phyloP scores from a whole-genome alignment of 2,329 filamentous ascomycete genomes.

The Colletotrichum agaves region DNA sequence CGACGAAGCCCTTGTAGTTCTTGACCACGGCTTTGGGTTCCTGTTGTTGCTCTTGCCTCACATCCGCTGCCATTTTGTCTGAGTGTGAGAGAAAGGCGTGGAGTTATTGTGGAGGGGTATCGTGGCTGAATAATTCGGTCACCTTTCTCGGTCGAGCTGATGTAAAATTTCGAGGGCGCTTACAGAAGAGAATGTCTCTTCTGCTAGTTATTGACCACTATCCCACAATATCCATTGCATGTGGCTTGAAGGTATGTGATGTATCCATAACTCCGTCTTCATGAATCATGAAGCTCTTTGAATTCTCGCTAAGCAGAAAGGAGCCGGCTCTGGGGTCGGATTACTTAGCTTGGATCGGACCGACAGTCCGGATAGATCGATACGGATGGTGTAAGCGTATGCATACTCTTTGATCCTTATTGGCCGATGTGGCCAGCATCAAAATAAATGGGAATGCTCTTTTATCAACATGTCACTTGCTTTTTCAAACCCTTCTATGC shows the following conservation, averaged over 20 bases:
- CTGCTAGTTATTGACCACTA: not conserved
- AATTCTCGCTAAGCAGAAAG: constrained; percentile 29
- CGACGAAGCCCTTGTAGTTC: constrained; percentile 96
- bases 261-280: not conserved
- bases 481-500: no score
- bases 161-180: not conserved
- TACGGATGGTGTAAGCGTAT: constrained; percentile 22
- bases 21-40: constrained; percentile 53
- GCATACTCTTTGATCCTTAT: not conserved
- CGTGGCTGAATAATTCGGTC: not conserved
- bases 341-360: constrained; percentile 13
- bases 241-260: constrained; percentile 2
- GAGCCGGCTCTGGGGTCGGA: constrained; percentile 35
- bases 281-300: constrained; percentile 37
- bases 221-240: constrained; percentile 31
- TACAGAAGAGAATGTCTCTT: constrained; percentile 1
- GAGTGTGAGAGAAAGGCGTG: not conserved
- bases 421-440: not conserved
- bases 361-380: constrained; percentile 3
- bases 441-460: not conserved
- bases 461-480: no score
- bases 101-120: constrained; percentile 9
- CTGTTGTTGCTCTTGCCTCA: constrained; percentile 43
- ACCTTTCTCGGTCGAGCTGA: not conserved
- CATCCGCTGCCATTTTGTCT: constrained; percentile 33